These are phyloP conservation scores for Leptosphaerulina australis DNA, from an alignment of 2,329 filamentous ascomycete species.

Conservation along the genomic window DNA sequence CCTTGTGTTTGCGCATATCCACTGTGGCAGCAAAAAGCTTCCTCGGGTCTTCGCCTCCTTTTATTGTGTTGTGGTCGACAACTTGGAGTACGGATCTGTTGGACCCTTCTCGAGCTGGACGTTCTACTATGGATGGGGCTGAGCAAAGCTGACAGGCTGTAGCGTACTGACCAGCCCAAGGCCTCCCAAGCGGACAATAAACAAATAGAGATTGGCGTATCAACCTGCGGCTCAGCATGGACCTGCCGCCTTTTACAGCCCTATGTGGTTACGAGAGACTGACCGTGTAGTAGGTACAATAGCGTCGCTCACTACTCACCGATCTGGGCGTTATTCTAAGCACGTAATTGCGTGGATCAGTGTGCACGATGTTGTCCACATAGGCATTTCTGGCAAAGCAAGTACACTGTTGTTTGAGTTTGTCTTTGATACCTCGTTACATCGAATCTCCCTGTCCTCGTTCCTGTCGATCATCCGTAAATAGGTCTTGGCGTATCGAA, in stretches of 20 bases:
- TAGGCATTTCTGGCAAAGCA: too few species aligned
- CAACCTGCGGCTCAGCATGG: neutral
- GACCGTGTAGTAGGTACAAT: neutral
- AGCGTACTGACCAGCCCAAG: neutral
- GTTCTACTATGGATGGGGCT: constrained; percentile 2
- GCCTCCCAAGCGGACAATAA: constrained; percentile 11
- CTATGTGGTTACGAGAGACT: constrained; percentile 6
- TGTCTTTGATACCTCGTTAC: too few species aligned
- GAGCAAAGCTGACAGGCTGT: constrained; percentile 2
- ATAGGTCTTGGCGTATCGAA: constrained; percentile 2
- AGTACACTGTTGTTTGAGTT: too few species aligned
- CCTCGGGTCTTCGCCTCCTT: neutral
- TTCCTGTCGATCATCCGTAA: constrained; percentile 16
- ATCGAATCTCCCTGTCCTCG: neutral
- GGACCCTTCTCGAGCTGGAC: neutral
- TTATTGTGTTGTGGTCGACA: neutral
- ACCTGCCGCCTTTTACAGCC: constrained; percentile 6
- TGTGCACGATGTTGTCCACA: too few species aligned
- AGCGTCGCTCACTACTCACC: neutral
- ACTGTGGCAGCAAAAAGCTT: neutral
- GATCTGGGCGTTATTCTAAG: too few species aligned
- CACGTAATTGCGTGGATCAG: neutral
- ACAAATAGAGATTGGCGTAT: constrained; percentile 1
- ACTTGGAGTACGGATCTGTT: too few species aligned
- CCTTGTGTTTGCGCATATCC: neutral